Evolutionary conservation across 495 filamentous ascomycete genomes (phyloP).

Genomic region (Staphylotrichum tortipilum): DNA sequence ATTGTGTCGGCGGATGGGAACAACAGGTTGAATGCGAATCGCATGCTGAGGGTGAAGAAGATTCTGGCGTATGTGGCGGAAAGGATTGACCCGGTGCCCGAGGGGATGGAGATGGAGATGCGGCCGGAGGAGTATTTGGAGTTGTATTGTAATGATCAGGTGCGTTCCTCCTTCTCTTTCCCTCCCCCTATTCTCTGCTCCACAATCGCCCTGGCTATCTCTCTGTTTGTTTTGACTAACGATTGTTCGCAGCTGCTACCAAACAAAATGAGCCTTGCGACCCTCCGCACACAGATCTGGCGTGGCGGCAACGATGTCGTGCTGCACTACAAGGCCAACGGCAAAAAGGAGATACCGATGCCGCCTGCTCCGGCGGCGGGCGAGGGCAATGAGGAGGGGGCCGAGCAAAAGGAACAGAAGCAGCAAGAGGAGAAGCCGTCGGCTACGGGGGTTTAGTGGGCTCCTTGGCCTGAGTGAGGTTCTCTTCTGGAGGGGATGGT

Average conservation of each 20-base stretch:
- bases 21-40: conserved; percentile 86
- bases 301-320: conserved; percentile 83
- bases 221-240: background rate
- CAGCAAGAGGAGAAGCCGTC: conserved; percentile 1
- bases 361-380: conserved; percentile 8
- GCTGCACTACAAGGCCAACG: conserved; percentile 84
- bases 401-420: too few species aligned
- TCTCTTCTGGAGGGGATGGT: too few species aligned
- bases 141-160: conserved; percentile 85
- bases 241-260: conserved; percentile 34
- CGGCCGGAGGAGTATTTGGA: conserved; percentile 90
- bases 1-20: conserved; percentile 62
- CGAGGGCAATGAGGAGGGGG: too few species aligned
- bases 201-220: too few species aligned
- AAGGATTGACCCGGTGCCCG: conserved; percentile 60
- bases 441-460: conserved; percentile 1
- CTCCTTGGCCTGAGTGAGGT: too few species aligned
- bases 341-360: conserved; percentile 51
- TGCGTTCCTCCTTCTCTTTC: conserved; percentile 33
- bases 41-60: conserved; percentile 93
- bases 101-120: conserved; percentile 47
- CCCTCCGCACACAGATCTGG: conserved; percentile 85
- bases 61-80: conserved; percentile 90
- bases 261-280: conserved; percentile 79
- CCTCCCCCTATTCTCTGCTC: too few species aligned